phyloP scores from a whole-genome alignment of 2,329 filamentous ascomycete genomes.

The Penicillium sp. region DNA sequence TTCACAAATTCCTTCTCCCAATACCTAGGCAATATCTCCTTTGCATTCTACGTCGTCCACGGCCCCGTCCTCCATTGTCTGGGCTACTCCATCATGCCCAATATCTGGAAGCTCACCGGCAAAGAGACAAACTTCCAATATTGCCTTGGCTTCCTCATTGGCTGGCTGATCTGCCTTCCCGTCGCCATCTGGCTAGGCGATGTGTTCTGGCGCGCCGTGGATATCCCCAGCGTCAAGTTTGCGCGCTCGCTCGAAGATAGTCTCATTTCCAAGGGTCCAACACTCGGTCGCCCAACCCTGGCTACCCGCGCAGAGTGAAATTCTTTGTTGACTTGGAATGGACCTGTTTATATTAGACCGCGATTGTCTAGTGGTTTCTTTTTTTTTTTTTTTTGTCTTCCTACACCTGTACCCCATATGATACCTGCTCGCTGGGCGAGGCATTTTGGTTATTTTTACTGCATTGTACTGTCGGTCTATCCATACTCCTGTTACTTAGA shows the following conservation, averaged over 20 bases:
- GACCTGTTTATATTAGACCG: neutral
- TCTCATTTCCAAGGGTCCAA: slow-evolving; percentile 26
- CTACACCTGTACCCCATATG: neutral
- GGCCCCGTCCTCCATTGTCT: slow-evolving; percentile 46
- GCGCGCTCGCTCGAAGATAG: slow-evolving; percentile 51
- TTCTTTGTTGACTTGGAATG: neutral
- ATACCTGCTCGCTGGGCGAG: slow-evolving; percentile 13
- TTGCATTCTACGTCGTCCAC: slow-evolving; percentile 51
- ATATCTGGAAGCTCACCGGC: slow-evolving; percentile 42
- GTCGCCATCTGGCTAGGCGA: slow-evolving; percentile 57
- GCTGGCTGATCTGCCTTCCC: slow-evolving; percentile 41
- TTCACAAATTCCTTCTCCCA: slow-evolving; percentile 45
- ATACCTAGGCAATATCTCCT: slow-evolving; percentile 51
- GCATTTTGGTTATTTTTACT: slow-evolving; percentile 3
- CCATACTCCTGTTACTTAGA: neutral
- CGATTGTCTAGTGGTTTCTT: neutral
- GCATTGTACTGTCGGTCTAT: neutral
- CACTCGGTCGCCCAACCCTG: slow-evolving; percentile 7
- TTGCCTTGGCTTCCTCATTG: slow-evolving; percentile 41
- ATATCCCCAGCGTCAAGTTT: slow-evolving; percentile 53
- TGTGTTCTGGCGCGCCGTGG: slow-evolving; percentile 59
- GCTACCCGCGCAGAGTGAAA: slow-evolving; percentile 9
- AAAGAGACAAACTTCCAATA: slow-evolving; percentile 42
- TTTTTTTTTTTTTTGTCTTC: neutral
- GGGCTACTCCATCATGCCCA: slow-evolving; percentile 46